Base-by-base conservation (phyloP, 2,329 filamentous ascomycete species). In the Fusarium keratoplasticum region DNA sequence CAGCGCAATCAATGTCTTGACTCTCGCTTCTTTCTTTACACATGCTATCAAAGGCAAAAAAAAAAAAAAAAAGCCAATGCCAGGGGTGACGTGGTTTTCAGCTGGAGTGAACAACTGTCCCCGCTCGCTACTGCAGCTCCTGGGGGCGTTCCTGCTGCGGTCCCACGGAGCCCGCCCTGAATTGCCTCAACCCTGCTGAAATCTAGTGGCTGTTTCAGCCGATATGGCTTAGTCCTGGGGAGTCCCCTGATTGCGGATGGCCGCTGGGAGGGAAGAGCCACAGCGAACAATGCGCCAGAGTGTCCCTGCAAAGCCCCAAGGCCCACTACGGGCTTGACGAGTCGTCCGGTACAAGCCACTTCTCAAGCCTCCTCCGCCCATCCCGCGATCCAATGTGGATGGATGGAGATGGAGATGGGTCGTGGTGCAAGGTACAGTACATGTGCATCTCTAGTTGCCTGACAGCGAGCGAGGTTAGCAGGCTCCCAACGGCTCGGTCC, bases 191-290 rank as follows among this genome's bases (percentile, higher is more conserved):
- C 67, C 42, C 52, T 60, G 64, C 55, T 62, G 66, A 58, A 71
- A 74, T 65, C 61, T 64, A 65, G 64, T 64, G 72, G 66, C 74
- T 71, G 76, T 78, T 78, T 78, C 76, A 78, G 75, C 75, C 69
- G 64, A 66, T 64, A 50, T 55, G 59, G 70, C 47, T 64, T 74
- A 69, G 70, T 68, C 69, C 60, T 47, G 27, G 52, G 11, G 25
- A 25, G 61, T 63, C 66, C 65, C 73, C 73, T 77, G 74, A 52
- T 74, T 70, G 71, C 63, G 50, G 69, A 69, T 62, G 61, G 38
- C 31, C 55, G 67, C 66, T 70, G 72, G 66, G 69, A 72, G 62
- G 47, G 25, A 35, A 50, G 64, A 72, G 75, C 75, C 76, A 76
- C 76, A 73, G 54, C 54, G 67, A 73, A 70, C 69, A 74, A 78